These are phyloP conservation scores for Austroboletus eburneus DNA, from an alignment of 768 basidiomycete species.

Conservation along the genomic window DNA sequence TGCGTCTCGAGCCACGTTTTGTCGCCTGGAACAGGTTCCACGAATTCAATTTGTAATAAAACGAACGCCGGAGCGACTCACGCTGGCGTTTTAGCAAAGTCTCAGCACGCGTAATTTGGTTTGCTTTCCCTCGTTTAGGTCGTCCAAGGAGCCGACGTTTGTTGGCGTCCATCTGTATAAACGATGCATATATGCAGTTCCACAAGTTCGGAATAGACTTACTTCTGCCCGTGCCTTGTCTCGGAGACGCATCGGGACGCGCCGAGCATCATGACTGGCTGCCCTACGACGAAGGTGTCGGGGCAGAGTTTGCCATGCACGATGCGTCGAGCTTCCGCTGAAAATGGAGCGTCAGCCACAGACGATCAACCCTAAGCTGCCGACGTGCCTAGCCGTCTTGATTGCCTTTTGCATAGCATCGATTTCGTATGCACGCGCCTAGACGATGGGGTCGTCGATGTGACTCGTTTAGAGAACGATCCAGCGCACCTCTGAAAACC, in stretches of 20 bases:
- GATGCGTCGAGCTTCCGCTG: constrained; percentile 67
- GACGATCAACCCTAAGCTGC: neutral
- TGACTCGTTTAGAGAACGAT: neutral
- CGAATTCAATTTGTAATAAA: neutral
- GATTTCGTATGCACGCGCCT: constrained; percentile 90
- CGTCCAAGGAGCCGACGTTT: constrained; percentile 40
- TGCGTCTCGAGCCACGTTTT: constrained; percentile 97
- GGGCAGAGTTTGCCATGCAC: constrained; percentile 91
- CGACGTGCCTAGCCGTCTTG: constrained; percentile 62
- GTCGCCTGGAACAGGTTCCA: constrained; percentile 45
- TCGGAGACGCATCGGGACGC: constrained; percentile 82
- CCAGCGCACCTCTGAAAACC: constrained; percentile 69
- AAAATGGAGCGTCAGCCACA: constrained; percentile 2
- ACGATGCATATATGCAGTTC: constrained; percentile 28
- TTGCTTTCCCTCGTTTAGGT: constrained; percentile 64
- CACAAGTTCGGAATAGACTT: constrained; percentile 9
- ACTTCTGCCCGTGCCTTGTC: constrained; percentile 84
- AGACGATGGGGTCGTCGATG: constrained; percentile 3
- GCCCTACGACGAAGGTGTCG: constrained; percentile 88
- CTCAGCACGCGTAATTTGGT: constrained; percentile 54
- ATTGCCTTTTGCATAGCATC: constrained; percentile 86
- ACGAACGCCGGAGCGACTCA: constrained; percentile 28
- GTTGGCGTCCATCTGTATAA: constrained; percentile 48
- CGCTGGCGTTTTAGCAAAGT: constrained; percentile 70
- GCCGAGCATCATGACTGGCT: constrained; percentile 90